Conservation (phyloP, 768 basidiomycete genomes). For the Lyophyllum shimeji region DNA sequence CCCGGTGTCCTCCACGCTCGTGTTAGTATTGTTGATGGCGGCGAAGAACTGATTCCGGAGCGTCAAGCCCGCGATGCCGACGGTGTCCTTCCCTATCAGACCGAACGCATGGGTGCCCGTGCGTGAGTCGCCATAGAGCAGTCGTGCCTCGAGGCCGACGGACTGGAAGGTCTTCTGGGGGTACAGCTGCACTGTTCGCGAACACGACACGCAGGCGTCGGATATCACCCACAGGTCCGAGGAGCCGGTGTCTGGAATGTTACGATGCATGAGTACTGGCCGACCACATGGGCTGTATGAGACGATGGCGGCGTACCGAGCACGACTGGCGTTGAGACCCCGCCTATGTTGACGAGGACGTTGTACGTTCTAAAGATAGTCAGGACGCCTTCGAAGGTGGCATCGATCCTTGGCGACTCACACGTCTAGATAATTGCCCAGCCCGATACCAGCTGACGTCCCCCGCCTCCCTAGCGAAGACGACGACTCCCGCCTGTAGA, state of each 20-base stretch:
- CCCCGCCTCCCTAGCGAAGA: slow-evolving; percentile 25
- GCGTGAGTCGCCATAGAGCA: slow-evolving; percentile 70
- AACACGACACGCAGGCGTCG: slow-evolving; percentile 47
- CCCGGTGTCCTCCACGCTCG: slow-evolving; percentile 53
- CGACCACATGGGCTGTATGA: background rate
- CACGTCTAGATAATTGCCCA: slow-evolving; percentile 67
- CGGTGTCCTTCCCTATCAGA: slow-evolving; percentile 56
- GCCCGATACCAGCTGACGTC: slow-evolving; percentile 41
- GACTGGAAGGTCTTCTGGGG: slow-evolving; percentile 49
- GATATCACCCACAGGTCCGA: slow-evolving; percentile 77
- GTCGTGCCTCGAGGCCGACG: slow-evolving; percentile 41
- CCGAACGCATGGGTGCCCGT: slow-evolving; percentile 72
- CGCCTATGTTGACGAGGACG: slow-evolving; percentile 58
- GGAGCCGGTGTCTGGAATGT: slow-evolving; percentile 71
- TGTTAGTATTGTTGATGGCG: slow-evolving; percentile 69
- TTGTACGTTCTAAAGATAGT: slow-evolving; percentile 54
- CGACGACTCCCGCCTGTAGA: slow-evolving; percentile 23
- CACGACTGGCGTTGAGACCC: slow-evolving; percentile 50
- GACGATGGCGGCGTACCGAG: slow-evolving; percentile 43
- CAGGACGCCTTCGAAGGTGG: background rate
- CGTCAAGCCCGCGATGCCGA: slow-evolving; percentile 52
- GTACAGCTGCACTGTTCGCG: slow-evolving; percentile 44
- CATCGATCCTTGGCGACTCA: slow-evolving; percentile 26
- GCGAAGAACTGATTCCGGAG: slow-evolving; percentile 58
- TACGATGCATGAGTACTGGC: background rate